Evolutionary conservation across 1,284 basidiomycete species (phyloP), one percentile per base, ranked within the genome.

Genomic region (Tilletiaria anomala): DNA sequence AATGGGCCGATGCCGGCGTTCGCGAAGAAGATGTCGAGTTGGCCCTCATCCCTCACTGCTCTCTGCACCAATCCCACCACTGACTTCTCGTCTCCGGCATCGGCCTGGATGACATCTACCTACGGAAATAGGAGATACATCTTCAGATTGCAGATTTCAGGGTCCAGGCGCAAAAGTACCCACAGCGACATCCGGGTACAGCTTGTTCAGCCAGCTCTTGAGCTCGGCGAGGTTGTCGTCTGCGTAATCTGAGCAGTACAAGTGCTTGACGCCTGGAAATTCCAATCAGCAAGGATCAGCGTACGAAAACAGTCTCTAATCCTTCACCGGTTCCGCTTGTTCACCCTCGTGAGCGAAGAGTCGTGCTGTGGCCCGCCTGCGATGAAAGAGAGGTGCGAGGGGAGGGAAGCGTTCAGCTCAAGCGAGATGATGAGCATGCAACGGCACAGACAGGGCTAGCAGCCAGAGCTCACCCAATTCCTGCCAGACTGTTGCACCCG

Each of bases 21-120:
- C 29, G 88, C 88, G 62, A 87, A 93, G 73, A 89, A 93, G 51
- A 91, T 79, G 56, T 94, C 89, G 14, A 93, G 72, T 36, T 78
- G 75, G 2, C 85, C 85, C 58, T 87, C 79, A 50, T 93, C 86
- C 31, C 75, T 65, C 14, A 88, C 54, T 1, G 81, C 82, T 48
- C 73, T 77, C 45, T 80, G 70, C 67, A 86, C 83, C 2, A 88
- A 62, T 3, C 67, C 69, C 22, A 74, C 72, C 48, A 93, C 79
- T 12, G 79, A 74, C n/a, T 68, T 54, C 45, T 87, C 79, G 57
- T 85, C 78, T 11, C 86, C 78, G 5, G 86, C 86, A 61, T 94
- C 88, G 11, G 77, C 86, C 63, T 79, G 54, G 17, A 48, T 40
- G n/a, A 48, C 48, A 10, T 51, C 57, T 26, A 50, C 48, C 40